A percentile compares a stretch with the other conserved stretches of the same genome.
Evolutionary conservation across 2,329 filamentous ascomycete genomes (phyloP).

Genomic region (Monilinia vaccinii-corymbosi): DNA sequence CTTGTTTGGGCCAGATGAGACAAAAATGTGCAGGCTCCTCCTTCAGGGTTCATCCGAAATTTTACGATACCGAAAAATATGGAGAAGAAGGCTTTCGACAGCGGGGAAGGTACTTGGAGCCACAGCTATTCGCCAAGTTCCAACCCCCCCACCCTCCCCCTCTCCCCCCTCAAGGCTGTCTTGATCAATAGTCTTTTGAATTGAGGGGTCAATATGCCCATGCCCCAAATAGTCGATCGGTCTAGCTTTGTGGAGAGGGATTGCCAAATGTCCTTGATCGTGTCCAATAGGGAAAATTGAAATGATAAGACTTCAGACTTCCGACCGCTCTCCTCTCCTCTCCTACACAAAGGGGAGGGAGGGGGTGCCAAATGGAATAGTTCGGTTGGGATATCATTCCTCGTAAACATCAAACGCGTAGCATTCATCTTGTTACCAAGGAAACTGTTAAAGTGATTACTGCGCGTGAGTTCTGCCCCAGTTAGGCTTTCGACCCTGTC

Average conservation of each 20-base stretch:
- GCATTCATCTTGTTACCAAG: constrained; percentile 1
- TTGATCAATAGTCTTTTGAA: background rate
- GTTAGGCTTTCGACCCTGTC: constrained; percentile 1
- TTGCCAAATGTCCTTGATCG: background rate
- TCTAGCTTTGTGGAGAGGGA: background rate
- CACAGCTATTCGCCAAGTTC: constrained; percentile 2
- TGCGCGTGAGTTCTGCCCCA: background rate
- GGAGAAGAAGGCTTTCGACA: background rate
- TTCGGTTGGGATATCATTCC: background rate
- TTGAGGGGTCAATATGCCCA: constrained; percentile 2
- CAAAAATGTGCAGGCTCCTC: background rate
- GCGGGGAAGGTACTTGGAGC: background rate
- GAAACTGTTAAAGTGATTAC: background rate
- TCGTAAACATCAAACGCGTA: background rate
- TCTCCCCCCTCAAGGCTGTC: background rate
- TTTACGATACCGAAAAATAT: constrained; percentile 2
- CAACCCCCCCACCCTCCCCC: too few species aligned
- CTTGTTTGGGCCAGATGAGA: background rate
- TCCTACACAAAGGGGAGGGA: too few species aligned
- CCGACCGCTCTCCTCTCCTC: background rate
- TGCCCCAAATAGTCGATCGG: background rate
- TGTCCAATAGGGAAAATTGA: constrained; percentile 1
- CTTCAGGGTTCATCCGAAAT: constrained; percentile 5
- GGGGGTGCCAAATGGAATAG: background rate
- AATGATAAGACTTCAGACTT: background rate